phyloP scores from a whole-genome alignment of 1,284 basidiomycete genomes.

The Heterobasidion parviporum region DNA sequence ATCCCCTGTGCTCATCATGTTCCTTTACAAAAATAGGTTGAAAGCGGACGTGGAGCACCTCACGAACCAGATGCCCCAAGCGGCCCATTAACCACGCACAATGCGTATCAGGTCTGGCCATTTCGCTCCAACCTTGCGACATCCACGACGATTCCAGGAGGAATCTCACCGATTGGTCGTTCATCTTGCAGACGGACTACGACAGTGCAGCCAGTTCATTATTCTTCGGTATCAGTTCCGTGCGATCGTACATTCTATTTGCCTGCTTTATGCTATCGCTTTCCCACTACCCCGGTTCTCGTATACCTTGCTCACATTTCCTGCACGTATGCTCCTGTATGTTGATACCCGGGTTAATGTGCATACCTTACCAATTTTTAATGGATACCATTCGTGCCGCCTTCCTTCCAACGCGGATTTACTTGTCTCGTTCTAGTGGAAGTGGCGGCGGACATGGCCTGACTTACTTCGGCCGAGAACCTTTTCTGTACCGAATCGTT shows the following conservation, averaged over 20 bases:
- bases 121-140: constrained; percentile 13
- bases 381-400: neutral
- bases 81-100: constrained; percentile 10
- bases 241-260: neutral
- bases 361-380: neutral
- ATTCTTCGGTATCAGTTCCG: neutral
- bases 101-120: constrained; percentile 16
- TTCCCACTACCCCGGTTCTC: neutral
- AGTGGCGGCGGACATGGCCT: no score
- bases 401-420: neutral
- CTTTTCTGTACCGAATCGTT: neutral
- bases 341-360: constrained; percentile 8
- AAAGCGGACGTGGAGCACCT: constrained; percentile 54
- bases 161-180: neutral
- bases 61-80: constrained; percentile 27
- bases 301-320: constrained; percentile 2
- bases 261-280: neutral
- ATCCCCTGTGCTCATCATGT: constrained; percentile 10
- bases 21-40: constrained; percentile 34
- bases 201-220: neutral
- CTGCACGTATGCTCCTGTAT: constrained; percentile 10
- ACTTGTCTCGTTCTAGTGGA: no score
- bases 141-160: constrained; percentile 6
- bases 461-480: neutral
- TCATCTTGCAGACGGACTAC: neutral